Evolutionary conservation across 306 rosid genomes (phyloP).

Genomic region (Trichosanthes cucumerina): DNA sequence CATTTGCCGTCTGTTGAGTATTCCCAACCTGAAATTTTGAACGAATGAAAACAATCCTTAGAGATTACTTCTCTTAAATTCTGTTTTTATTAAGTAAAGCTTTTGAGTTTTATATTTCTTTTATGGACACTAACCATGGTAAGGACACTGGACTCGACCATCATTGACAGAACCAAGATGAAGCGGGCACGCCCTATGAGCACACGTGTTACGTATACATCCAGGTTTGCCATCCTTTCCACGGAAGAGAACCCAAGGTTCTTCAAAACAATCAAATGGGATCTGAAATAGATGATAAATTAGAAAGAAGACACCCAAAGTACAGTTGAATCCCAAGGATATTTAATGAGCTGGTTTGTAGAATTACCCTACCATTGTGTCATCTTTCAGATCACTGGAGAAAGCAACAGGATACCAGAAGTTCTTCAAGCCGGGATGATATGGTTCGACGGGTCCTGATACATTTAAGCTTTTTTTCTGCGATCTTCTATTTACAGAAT

Average conservation of each 20-base stretch:
- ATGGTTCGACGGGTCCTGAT: constrained; percentile 84
- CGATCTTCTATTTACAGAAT: constrained; percentile 20
- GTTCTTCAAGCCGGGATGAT: constrained; percentile 82
- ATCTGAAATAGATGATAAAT: constrained; percentile 46
- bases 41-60: constrained; percentile 6
- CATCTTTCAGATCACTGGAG: constrained; percentile 60
- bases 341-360: neutral
- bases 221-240: constrained; percentile 94
- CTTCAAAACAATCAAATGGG: constrained; percentile 86
- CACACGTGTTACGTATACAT: constrained; percentile 92
- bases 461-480: constrained; percentile 56
- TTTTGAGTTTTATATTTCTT: neutral
- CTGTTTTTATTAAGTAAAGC: neutral
- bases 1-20: constrained; percentile 90
- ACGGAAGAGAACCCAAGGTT: constrained; percentile 90
- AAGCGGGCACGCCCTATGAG: constrained; percentile 95
- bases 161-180: constrained; percentile 86
- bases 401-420: constrained; percentile 98
- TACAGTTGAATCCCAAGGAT: neutral
- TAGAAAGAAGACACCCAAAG: constrained; percentile 14
- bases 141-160: constrained; percentile 92
- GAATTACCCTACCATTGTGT: constrained; percentile 62
- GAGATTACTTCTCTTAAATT: neutral
- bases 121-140: constrained; percentile 58
- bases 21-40: constrained; percentile 75